These are phyloP conservation scores for Stemphylium beticola DNA, from an alignment of 2,329 filamentous ascomycete species.

Conservation along the genomic window DNA sequence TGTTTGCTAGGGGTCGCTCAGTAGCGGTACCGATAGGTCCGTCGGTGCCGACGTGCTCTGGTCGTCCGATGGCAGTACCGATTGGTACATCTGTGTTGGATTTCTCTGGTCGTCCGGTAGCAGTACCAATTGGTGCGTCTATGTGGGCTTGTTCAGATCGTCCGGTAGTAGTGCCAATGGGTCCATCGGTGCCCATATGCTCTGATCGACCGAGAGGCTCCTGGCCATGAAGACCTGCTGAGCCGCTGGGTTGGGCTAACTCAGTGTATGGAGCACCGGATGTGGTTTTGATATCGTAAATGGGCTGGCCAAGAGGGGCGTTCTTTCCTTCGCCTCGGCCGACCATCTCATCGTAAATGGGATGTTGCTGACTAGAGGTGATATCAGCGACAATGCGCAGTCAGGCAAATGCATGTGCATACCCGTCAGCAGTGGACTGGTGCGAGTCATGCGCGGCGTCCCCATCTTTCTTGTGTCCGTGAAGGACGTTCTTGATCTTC, in stretches of 20 bases:
- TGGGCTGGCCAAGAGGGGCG: slow-evolving; percentile 4
- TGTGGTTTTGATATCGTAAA: slow-evolving; percentile 13
- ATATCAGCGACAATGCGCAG: slow-evolving; percentile 3
- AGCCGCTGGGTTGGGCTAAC: slow-evolving; percentile 11
- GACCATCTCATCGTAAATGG: slow-evolving; percentile 42
- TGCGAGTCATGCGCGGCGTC: slow-evolving; percentile 27
- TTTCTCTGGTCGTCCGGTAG: too few species aligned
- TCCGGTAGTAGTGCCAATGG: slow-evolving; percentile 4
- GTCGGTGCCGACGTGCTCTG: not conserved
- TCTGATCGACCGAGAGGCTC: slow-evolving; percentile 5
- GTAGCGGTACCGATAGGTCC: not conserved
- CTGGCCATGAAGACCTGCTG: slow-evolving; percentile 9
- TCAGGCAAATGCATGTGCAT: slow-evolving; percentile 1
- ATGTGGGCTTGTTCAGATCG: not conserved
- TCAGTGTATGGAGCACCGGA: slow-evolving; percentile 18
- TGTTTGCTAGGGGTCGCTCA: not conserved
- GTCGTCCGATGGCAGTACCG: not conserved
- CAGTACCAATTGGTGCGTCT: not conserved
- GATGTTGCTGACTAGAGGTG: slow-evolving; percentile 18
- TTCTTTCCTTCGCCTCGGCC: slow-evolving; percentile 13
- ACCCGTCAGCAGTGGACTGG: slow-evolving; percentile 21
- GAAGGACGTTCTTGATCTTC: slow-evolving; percentile 53
- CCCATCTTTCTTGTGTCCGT: slow-evolving; percentile 42
- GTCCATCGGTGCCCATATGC: slow-evolving; percentile 13
- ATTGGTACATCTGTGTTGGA: not conserved